Evolutionary conservation across 495 filamentous ascomycete species (phyloP), one percentile per base, ranked within the genome.

Genomic region (Tuber aestivum): DNA sequence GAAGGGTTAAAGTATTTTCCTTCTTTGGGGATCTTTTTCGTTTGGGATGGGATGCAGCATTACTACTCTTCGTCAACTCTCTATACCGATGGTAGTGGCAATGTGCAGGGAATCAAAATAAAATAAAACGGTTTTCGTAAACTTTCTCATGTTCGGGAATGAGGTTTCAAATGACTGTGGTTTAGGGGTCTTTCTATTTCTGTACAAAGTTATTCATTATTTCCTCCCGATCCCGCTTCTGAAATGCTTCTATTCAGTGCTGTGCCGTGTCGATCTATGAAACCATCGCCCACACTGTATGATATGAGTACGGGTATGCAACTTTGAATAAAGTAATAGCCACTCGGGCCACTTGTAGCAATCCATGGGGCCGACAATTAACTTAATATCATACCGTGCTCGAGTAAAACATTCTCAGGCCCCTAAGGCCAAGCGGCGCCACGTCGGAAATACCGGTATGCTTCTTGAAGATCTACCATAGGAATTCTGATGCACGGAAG

Each of bases 1-100:
- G 80, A 83, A 83, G 80, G 78, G 78, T 80, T 83, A 82, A 82
- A 78, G 74, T 71, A 76, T 77, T 80, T 61, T 70, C 72, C 56
- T 79, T 79, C 77, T 77, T 79, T 72, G 12, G 56, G 56, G 56
- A 35, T 35, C 78, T 65, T 72, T 77, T 73, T 70, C 70, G 80
- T 76, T 74, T 75, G 71, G 78, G 61, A 74, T 77, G 65, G 77
- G 77, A 35, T 32, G 18, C 44, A 65, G 50, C 76, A 77, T 77
- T 35, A 65, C 56, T 20, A 65, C 56, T 65, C 7, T 65, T 65
- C 76, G 73, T 75, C 76, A 41, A 38, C 70, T 72, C n/a, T 38
- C 44, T 72, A 42, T 79, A 77, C 41, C 71, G 76, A 61, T 79
- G 77, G 41, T 65, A n/a, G 71, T 78, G 20, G 72, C n/a, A n/a